These are phyloP conservation scores for Stachybotrys chlorohalonatus DNA, from an alignment of 2,329 filamentous ascomycete genomes.

Conservation along the genomic window DNA sequence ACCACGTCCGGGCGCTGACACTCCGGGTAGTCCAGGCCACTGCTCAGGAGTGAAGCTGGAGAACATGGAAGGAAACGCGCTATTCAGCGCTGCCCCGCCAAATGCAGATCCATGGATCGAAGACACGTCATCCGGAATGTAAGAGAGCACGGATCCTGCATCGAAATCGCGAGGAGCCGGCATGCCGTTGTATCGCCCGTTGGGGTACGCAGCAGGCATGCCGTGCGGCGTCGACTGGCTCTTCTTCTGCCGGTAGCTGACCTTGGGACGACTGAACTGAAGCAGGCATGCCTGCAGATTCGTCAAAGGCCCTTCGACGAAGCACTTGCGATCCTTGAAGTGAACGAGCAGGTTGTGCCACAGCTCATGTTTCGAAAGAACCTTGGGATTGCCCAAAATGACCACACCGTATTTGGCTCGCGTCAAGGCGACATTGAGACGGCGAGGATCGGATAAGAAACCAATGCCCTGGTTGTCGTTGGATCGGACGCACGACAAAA, in stretches of 20 bases:
- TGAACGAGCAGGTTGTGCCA: constrained; percentile 94
- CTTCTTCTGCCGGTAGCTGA: constrained; percentile 85
- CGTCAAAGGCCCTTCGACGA: constrained; percentile 89
- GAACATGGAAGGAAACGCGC: constrained; percentile 89
- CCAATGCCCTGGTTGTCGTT: constrained; percentile 99
- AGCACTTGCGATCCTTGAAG: constrained; percentile 93
- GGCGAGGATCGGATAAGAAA: constrained; percentile 94
- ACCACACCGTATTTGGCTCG: constrained; percentile 95
- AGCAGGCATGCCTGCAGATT: constrained; percentile 94
- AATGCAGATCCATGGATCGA: constrained; percentile 90
- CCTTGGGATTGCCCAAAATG: constrained; percentile 95
- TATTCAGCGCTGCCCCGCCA: constrained; percentile 65
- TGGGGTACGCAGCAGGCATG: constrained; percentile 21
- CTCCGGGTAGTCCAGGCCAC: constrained; percentile 77
- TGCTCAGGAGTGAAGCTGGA: constrained; percentile 78
- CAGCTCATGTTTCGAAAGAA: constrained; percentile 91
- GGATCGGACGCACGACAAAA: constrained; percentile 93
- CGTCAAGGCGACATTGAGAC: constrained; percentile 93
- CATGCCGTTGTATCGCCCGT: constrained; percentile 31
- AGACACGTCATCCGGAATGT: constrained; percentile 94
- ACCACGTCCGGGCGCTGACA: constrained; percentile 50
- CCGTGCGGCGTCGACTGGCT: constrained; percentile 69
- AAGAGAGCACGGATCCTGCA: constrained; percentile 82
- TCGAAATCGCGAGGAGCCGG: constrained; percentile 51
- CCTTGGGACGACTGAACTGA: constrained; percentile 90